Evolutionary conservation across 306 rosid genomes (phyloP).

Genomic region (Biancaea sappan): DNA sequence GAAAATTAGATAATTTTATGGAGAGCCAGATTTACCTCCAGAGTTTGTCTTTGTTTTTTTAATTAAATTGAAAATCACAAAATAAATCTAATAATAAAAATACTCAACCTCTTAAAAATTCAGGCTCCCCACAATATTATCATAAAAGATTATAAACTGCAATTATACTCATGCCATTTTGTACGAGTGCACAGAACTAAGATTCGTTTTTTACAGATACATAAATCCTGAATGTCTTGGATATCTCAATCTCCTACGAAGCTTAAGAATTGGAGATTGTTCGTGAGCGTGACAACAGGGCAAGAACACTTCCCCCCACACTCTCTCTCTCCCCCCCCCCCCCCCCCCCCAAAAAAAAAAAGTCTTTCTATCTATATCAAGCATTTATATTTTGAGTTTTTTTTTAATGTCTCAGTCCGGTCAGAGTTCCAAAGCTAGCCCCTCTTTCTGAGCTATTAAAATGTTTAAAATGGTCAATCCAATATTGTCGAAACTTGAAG

Average conservation of each 20-base stretch:
- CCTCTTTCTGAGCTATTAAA: neutral
- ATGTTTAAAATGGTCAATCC: neutral
- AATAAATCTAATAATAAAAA: no score
- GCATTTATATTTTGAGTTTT: neutral
- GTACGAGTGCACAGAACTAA: neutral
- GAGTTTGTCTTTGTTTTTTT: no score
- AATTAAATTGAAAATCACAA: no score
- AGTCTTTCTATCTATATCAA: neutral
- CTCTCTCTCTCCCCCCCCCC: no score
- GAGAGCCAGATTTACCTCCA: no score
- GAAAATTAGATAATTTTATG: no score
- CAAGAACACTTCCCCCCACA: neutral
- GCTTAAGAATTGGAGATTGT: constrained; percentile 69
- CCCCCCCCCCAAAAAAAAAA: no score
- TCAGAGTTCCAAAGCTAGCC: neutral
- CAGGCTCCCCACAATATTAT: no score
- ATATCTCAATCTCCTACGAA: constrained; percentile 72
- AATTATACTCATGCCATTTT: neutral
- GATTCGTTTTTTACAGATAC: constrained; percentile 53
- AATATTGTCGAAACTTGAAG: neutral
- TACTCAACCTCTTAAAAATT: no score
- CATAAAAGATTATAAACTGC: neutral
- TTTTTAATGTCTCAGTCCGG: neutral
- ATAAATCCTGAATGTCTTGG: constrained; percentile 63
- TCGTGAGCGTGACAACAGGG: constrained; percentile 51